Base-by-base conservation (phyloP, 768 basidiomycete genomes). In the Paxillus rubicundulus region DNA sequence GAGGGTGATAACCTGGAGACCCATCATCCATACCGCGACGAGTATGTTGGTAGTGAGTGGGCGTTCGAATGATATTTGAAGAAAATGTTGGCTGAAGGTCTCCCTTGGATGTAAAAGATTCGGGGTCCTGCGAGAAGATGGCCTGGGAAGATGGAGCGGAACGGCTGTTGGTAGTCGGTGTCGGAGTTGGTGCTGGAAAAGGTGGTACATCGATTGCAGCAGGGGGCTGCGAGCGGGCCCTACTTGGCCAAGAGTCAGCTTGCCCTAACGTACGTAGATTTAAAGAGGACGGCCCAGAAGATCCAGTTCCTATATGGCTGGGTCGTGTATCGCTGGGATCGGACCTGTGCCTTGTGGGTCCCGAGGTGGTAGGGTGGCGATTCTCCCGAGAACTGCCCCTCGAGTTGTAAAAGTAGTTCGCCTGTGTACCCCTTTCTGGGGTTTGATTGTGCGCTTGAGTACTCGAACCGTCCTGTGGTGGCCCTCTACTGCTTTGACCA, bases 71-170 rank as follows among this genome's bases (percentile, higher is more conserved):
- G 64, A 87, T 84, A 49, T 72, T 80, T n/a, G 80, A 61, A 2
- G 84, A 84, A 59, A 89, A 90, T 1, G 88, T 88, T 1, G 85
- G 74, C 40, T 82, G 79, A 16, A 88, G 78, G 13, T 82, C 78
- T 17, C 64, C 70, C 50, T 71, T 72, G 6, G 78, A 63, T 0
- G 79, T 85, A 59, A 77, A 87, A 3, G 74, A 72, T 49, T 81
- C 77, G 1, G 67, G 68, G 47, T 70, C 64, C 32, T 59, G 58
- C 9, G 60, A 60, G 47, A 65, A 55, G 20, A 47, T 0, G 12
- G 52, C 12, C 16, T 54, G 63, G 17, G 59, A 58, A 13, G 5
- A 41, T 37, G 59, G 58, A 17, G 53, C 28, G 18, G 57, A 52
- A 12, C 55, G 65, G 17, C 13, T 48, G 16, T 49, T 43, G n/a